Evolutionary conservation across 139 green algal species (phyloP), one percentile per base, ranked within the genome.

Genomic region (Volvox reticuliferus): DNA sequence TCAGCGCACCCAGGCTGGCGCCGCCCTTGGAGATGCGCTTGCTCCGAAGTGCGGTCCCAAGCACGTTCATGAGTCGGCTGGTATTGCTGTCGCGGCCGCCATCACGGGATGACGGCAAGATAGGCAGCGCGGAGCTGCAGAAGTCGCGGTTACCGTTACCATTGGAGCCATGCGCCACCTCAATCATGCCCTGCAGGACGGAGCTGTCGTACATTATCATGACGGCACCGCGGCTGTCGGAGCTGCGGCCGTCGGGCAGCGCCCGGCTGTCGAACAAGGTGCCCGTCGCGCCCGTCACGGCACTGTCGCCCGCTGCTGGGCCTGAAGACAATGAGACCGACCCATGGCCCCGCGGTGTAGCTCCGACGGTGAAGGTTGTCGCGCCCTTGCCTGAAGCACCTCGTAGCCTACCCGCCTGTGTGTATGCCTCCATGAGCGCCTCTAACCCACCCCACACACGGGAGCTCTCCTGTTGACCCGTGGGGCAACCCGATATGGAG

Each of bases 21-120:
- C 82, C 82, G 21, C 62, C 82, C 33, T 67, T 68, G n/a, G 83
- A 89, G 33, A 62, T 80, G 33, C 83, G 67, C 36, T 80, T 80
- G 83, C 14, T 80, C 0, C 83, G 33, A 2, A 89, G 36, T 6
- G 63, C 65, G 0, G 83, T 63, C 21, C 83, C 26, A 1, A 89
- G 67, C 36, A 35, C 83, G 16, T 1, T 50, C 33, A 89, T 61
- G 26, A 89, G 83, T 12, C 83, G 83, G 67, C 83, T 65, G 26
- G 83, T 80, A 35, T 89, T 89, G 83, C 83, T 89, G 83, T 89
- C 68, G 26, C 83, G 83, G 9, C 36, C 67, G 13, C 78, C 78
- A 26, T 84, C 37, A 0, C 37, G 36, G 24, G 24, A 73, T 24
- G 78, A 84, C 3, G 37, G 19, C 50, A 26, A 30, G 50, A 73